These are phyloP conservation scores for Paramarasmius palmivorus DNA, from an alignment of 1,284 basidiomycete genomes.

Conservation along the genomic window DNA sequence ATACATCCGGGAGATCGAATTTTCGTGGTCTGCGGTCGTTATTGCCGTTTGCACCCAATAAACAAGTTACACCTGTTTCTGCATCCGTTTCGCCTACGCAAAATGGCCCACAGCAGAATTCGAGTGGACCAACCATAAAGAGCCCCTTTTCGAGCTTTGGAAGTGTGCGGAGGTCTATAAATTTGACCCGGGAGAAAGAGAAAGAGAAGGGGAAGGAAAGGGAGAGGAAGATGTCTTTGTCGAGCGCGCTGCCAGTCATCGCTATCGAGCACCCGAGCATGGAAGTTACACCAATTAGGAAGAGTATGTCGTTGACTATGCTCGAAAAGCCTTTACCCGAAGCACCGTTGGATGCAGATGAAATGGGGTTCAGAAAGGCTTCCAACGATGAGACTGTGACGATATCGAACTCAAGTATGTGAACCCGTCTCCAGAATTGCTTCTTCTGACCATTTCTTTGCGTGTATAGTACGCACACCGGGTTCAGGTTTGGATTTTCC, in stretches of 20 bases:
- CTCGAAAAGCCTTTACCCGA: not conserved
- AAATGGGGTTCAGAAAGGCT: not conserved
- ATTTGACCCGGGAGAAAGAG: not conserved
- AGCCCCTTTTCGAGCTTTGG: slow-evolving; percentile 5
- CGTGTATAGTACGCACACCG: no score
- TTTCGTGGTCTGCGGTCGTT: not conserved
- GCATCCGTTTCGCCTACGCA: not conserved
- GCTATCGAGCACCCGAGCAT: slow-evolving; percentile 1
- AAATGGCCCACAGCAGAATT: not conserved
- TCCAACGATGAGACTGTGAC: not conserved
- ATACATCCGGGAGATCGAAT: not conserved
- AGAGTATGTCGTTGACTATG: slow-evolving; percentile 4
- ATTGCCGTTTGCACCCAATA: slow-evolving; percentile 1
- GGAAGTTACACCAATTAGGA: slow-evolving; percentile 1
- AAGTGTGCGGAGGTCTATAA: slow-evolving; percentile 5
- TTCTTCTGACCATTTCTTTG: no score
- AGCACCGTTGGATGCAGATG: not conserved
- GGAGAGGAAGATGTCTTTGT: slow-evolving; percentile 1
- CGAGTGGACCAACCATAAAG: not conserved
- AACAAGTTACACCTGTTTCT: not conserved
- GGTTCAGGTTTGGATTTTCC: no score
- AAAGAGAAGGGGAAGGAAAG: not conserved
- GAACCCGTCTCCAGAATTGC: no score
- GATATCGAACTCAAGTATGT: no score
- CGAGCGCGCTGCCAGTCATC: slow-evolving; percentile 5